phyloP scores from a whole-genome alignment of 495 filamentous ascomycete genomes.

The Amphirosellinia nigrospora region DNA sequence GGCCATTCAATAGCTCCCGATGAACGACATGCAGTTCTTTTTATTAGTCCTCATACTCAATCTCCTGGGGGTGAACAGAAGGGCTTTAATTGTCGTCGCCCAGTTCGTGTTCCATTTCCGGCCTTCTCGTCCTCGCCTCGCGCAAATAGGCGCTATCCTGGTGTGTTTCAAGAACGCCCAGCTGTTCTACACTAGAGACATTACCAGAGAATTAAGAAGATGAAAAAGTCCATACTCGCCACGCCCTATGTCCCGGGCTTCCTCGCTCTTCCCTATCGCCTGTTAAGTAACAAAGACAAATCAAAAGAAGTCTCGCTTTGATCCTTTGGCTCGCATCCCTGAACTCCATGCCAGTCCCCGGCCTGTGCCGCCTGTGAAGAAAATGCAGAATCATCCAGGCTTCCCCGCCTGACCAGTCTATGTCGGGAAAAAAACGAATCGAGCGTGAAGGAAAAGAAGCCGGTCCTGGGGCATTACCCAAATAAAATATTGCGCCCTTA shows the following conservation, averaged over 20 bases:
- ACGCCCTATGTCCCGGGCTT: conserved; percentile 11
- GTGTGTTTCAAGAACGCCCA: conserved; percentile 20
- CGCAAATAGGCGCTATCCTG: conserved; percentile 13
- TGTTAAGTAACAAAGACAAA: conserved; percentile 18
- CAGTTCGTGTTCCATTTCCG: neutral
- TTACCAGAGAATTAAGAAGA: conserved; percentile 14
- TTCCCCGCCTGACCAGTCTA: conserved; percentile 33
- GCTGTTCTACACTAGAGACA: conserved; percentile 20
- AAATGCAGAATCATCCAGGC: conserved; percentile 32
- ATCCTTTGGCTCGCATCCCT: conserved; percentile 23
- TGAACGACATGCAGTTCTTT: neutral
- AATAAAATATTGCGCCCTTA: neutral
- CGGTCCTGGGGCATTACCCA: neutral
- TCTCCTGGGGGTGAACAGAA: conserved; percentile 3
- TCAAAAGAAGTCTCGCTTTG: conserved; percentile 14
- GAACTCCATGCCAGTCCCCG: conserved; percentile 27
- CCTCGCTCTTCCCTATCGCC: conserved; percentile 17
- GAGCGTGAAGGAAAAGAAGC: neutral
- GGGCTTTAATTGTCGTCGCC: conserved; percentile 5
- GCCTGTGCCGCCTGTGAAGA: conserved; percentile 30
- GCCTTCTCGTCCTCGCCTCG: neutral
- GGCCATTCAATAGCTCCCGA: neutral
- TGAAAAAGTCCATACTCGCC: neutral
- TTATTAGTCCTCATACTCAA: conserved; percentile 13
- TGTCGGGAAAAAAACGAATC: conserved; percentile 26